Conservation (phyloP, 176 grass and related monocot genomes). For the Tuctoria greenei region DNA sequence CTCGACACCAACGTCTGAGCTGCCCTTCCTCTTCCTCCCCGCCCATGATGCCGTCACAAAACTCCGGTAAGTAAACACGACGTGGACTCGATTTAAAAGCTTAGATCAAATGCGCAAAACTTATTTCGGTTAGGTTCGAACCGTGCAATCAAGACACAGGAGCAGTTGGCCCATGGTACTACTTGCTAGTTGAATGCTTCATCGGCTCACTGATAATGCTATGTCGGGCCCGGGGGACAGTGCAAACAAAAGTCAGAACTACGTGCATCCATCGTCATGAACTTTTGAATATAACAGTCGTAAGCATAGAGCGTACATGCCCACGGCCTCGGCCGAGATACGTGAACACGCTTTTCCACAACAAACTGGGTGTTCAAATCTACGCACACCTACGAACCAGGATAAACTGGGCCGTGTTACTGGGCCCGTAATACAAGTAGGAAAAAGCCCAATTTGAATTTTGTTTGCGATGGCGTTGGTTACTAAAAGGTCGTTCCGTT, state of each 20-base stretch:
- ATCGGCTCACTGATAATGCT: neutral
- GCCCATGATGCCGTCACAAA: neutral
- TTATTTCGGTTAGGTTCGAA: neutral
- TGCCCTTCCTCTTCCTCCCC: neutral
- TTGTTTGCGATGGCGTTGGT: no score
- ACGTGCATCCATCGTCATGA: neutral
- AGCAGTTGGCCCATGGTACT: neutral
- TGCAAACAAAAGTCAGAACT: neutral
- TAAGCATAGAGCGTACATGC: no score
- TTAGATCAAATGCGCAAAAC: neutral
- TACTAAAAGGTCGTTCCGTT: neutral
- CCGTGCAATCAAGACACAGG: neutral
- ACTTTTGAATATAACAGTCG: no score
- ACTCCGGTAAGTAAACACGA: neutral
- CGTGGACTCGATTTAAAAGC: neutral
- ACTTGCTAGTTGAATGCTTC: neutral
- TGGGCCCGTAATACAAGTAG: neutral
- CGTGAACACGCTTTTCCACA: neutral
- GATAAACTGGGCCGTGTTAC: neutral
- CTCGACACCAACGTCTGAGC: constrained; percentile 9
- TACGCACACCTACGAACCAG: no score
- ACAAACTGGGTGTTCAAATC: no score
- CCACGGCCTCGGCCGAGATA: neutral
- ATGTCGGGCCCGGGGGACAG: no score
- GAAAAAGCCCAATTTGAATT: neutral